Conservation (phyloP, 768 basidiomycete species). For the Lentinula lateritia region DNA sequence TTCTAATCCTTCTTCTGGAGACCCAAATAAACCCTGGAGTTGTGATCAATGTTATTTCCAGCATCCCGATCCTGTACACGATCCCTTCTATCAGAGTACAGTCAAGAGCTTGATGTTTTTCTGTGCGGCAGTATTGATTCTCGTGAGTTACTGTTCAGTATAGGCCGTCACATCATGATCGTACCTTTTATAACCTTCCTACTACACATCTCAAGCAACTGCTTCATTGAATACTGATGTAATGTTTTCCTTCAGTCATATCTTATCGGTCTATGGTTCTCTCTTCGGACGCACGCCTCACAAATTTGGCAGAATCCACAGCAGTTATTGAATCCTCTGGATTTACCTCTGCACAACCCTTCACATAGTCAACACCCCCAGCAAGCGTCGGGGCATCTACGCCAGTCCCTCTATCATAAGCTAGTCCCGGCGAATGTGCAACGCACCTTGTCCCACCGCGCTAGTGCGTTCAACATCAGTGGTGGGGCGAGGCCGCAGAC, state of each 20-base stretch:
- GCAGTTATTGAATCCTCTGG: slow-evolving; percentile 51
- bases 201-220: too few species aligned
- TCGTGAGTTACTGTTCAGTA: slow-evolving; percentile 53
- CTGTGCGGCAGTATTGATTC: slow-evolving; percentile 83
- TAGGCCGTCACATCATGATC: too few species aligned
- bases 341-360: not conserved
- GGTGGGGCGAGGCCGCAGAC: slow-evolving; percentile 35
- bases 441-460: slow-evolving; percentile 37
- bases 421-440: slow-evolving; percentile 30
- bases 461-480: slow-evolving; percentile 32
- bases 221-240: not conserved
- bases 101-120: slow-evolving; percentile 96
- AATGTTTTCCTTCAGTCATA: slow-evolving; percentile 63
- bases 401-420: slow-evolving; percentile 64
- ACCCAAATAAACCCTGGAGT: slow-evolving; percentile 58
- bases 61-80: slow-evolving; percentile 86
- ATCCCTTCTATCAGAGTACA: slow-evolving; percentile 95
- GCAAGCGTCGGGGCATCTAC: not conserved
- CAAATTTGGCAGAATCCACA: slow-evolving; percentile 99
- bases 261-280: slow-evolving; percentile 97
- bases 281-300: slow-evolving; percentile 92
- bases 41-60: slow-evolving; percentile 94
- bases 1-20: slow-evolving; percentile 24
- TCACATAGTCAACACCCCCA: slow-evolving; percentile 12
- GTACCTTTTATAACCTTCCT: too few species aligned